Conservation (phyloP, 306 rosid species). For the Vigna hirtella region DNA sequence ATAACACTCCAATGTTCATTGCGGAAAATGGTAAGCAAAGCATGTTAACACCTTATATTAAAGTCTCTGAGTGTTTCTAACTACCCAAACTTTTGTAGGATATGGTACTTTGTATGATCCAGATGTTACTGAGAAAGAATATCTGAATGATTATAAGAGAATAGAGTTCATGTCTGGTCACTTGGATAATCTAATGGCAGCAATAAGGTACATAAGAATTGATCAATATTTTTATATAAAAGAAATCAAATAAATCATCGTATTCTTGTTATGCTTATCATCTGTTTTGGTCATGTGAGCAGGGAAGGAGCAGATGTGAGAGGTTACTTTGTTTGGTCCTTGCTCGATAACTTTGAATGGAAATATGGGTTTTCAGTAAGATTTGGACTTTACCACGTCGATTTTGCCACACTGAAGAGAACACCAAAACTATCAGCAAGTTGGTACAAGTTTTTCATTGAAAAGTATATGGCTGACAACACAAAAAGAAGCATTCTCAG, state of each 20-base stretch:
- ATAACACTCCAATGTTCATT: conserved; percentile 68
- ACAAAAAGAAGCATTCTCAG: too few species aligned
- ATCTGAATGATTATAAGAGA: conserved; percentile 48
- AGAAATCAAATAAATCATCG: not conserved
- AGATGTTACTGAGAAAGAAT: conserved; percentile 30
- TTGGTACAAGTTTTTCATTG: conserved; percentile 65
- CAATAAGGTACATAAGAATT: conserved; percentile 41
- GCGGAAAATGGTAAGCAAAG: conserved; percentile 73
- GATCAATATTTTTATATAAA: not conserved
- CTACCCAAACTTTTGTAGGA: conserved; percentile 43
- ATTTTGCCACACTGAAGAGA: conserved; percentile 57
- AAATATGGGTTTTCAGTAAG: conserved; percentile 45
- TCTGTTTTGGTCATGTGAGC: conserved; percentile 26
- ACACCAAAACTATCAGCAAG: conserved; percentile 62
- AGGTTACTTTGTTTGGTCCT: conserved; percentile 74
- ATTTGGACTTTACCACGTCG: conserved; percentile 64
- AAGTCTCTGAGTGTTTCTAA: conserved; percentile 33
- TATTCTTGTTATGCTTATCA: not conserved
- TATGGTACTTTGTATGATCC: conserved; percentile 40
- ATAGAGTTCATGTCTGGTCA: conserved; percentile 47
- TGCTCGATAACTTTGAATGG: conserved; percentile 80
- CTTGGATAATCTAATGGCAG: conserved; percentile 43
- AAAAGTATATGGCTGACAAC: conserved; percentile 36
- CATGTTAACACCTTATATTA: not conserved
- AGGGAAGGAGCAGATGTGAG: conserved; percentile 73